Evolutionary conservation across 805 yeast genomes (phyloP).

Genomic region (Komagataella pastoris): DNA sequence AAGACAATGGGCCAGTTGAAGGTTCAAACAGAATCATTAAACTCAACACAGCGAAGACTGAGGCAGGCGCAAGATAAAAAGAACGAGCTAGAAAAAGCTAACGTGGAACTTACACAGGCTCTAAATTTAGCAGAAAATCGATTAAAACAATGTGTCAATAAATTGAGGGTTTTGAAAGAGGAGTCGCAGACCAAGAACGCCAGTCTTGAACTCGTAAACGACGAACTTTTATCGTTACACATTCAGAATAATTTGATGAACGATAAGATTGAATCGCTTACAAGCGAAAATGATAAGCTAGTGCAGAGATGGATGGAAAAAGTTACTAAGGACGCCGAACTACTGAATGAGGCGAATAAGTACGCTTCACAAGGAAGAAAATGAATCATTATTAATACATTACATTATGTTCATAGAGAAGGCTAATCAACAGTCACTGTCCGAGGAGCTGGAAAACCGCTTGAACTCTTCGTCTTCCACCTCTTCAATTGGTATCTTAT

Average conservation of each 20-base stretch:
- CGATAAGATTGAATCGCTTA: constrained; percentile 17
- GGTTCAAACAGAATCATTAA: neutral
- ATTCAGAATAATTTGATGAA: constrained; percentile 34
- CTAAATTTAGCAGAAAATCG: neutral
- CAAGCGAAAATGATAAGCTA: constrained; percentile 23
- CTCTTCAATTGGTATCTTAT: neutral
- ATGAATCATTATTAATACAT: neutral
- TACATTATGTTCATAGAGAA: neutral
- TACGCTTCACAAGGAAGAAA: neutral
- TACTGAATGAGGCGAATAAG: constrained; percentile 26
- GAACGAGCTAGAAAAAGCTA: neutral
- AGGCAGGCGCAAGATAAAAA: neutral
- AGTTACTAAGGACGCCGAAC: constrained; percentile 27
- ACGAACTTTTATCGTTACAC: constrained; percentile 32
- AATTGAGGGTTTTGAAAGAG: constrained; percentile 8
- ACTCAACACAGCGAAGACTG: neutral
- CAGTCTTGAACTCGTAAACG: constrained; percentile 34
- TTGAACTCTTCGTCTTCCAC: neutral
- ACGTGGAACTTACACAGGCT: neutral
- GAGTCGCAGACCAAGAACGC: constrained; percentile 25
- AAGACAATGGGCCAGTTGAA: neutral
- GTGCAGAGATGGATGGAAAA: constrained; percentile 30
- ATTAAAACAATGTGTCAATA: neutral
- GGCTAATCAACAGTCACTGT: neutral
- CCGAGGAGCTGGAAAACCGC: neutral